Base-by-base conservation (phyloP, 1,284 basidiomycete genomes). In the Ceratobasidium sp. region DNA sequence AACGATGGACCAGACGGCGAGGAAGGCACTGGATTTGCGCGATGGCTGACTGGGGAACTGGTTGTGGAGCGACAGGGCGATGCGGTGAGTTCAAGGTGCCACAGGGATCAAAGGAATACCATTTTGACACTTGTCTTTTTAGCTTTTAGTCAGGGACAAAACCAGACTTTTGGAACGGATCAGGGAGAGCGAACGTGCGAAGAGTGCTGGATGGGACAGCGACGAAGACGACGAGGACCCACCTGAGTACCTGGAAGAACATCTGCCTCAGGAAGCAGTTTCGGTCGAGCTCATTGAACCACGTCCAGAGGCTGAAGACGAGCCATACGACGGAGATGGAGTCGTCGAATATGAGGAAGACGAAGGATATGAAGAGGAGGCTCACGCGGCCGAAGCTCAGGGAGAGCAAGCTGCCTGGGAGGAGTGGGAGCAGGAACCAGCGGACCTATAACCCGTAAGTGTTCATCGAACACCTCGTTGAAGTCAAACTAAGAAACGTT, bases 1-100 rank as follows among this genome's bases (percentile, higher is more conserved):
- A 73, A 73, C 24, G 71, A 73, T 17, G 71, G 71, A 15, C 71
- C 71, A 14, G 59, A 73, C 19, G 71, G 71, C 9, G 71, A 73
- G 7, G 71, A 73, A 36, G 71, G 71, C 17, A 64, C 59, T 9
- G 59, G 57, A 14, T 73, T 73, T 33, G 59, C 71, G 8, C 59
- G 50, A 8, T 73, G 71, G 71, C 50, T 73, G 19, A n/a, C 71
- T 5, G 71, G 71, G 31, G 71, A 73, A 54, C 27, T 63, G 24
- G 22, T 73, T 6, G 71, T 73, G 4, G 71, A 73, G 36, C 57
- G 71, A 7, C 48, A 63, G 22, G 59, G 56, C 2, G 59, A 73
- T 36, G 53, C 36, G 27, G 71, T 73, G 17, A 41, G 71, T 56
- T 29, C 24, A 14, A 19, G 15, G n/a, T 19, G 17, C 33, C 47